phyloP scores from a whole-genome alignment of 352 stramenopile genomes.

The Blastocystis sp. region DNA sequence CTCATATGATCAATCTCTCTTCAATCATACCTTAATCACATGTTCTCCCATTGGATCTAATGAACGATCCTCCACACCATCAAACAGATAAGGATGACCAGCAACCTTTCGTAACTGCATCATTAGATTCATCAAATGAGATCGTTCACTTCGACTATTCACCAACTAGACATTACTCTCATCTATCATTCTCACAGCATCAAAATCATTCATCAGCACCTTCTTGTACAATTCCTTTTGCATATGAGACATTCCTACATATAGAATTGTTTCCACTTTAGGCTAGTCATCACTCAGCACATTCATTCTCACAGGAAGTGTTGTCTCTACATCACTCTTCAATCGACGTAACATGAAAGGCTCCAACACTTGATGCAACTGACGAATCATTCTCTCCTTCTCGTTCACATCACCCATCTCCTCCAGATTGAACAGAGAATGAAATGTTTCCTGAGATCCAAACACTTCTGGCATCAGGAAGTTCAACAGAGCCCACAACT shows the following conservation, averaged over 20 bases:
- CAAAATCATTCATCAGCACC: constrained; percentile 74
- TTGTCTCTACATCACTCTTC: constrained; percentile 91
- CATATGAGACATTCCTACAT: constrained; percentile 92
- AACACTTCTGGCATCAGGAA: constrained; percentile 93
- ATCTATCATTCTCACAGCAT: background rate
- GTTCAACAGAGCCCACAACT: constrained; percentile 94
- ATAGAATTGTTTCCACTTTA: constrained; percentile 97
- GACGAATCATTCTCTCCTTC: constrained; percentile 66
- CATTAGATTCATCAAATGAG: constrained; percentile 86
- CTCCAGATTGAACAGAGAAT: constrained; percentile 69
- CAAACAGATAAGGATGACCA: constrained; percentile 97
- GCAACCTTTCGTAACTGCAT: constrained; percentile 98
- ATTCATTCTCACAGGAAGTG: constrained; percentile 71
- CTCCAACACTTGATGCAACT: constrained; percentile 85
- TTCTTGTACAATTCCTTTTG: constrained; percentile 93
- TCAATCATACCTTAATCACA: constrained; percentile 70
- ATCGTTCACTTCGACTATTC: background rate
- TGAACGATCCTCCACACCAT: constrained; percentile 83
- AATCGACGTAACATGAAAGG: constrained; percentile 95
- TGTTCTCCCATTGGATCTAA: constrained; percentile 88
- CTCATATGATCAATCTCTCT: constrained; percentile 64
- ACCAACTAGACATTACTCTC: background rate
- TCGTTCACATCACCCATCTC: background rate
- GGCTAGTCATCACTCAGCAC: constrained; percentile 65
- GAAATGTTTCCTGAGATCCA: constrained; percentile 90